phyloP scores from a whole-genome alignment of 2,329 filamentous ascomycete genomes.

The Trichoderma guizhouense region DNA sequence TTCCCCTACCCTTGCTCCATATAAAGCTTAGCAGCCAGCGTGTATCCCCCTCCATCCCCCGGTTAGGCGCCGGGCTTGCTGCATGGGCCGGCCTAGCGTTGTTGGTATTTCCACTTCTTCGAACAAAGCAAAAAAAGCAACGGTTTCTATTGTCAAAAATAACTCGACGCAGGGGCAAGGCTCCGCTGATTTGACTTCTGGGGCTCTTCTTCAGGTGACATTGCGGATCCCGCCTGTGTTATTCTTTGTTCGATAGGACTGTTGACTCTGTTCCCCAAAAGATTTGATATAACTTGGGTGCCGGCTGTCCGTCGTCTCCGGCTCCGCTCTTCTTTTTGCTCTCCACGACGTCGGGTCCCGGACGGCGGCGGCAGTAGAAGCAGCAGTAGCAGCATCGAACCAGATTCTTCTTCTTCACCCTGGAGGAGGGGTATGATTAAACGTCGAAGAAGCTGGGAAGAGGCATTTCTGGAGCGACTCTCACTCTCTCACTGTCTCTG shows the following conservation, averaged over 20 bases:
- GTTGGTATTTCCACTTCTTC: not conserved
- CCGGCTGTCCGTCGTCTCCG: not conserved
- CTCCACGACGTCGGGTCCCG: conserved; percentile 17
- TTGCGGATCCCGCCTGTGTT: not conserved
- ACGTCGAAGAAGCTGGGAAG: not conserved
- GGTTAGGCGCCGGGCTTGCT: not conserved
- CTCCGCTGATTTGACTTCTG: conserved; percentile 5
- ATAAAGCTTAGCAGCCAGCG: not conserved
- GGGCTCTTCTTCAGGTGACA: conserved; percentile 8
- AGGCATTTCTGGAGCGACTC: not conserved
- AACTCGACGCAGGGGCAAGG: not conserved
- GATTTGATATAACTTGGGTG: conserved; percentile 1
- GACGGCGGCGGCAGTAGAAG: conserved; percentile 15
- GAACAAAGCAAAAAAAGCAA: not conserved
- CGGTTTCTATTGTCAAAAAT: conserved; percentile 4
- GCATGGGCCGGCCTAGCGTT: conserved; percentile 2
- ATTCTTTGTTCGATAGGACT: not conserved
- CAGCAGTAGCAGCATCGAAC: not conserved
- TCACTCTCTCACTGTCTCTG: not conserved
- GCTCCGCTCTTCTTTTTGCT: not conserved
- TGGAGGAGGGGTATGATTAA: not conserved
- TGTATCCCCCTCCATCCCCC: not conserved
- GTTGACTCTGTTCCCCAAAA: not conserved
- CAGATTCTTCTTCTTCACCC: not conserved
- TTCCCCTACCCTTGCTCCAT: not conserved